Evolutionary conservation across 306 rosid genomes (phyloP), one percentile per base, ranked within the genome.

Genomic region (Inga oerstediana): DNA sequence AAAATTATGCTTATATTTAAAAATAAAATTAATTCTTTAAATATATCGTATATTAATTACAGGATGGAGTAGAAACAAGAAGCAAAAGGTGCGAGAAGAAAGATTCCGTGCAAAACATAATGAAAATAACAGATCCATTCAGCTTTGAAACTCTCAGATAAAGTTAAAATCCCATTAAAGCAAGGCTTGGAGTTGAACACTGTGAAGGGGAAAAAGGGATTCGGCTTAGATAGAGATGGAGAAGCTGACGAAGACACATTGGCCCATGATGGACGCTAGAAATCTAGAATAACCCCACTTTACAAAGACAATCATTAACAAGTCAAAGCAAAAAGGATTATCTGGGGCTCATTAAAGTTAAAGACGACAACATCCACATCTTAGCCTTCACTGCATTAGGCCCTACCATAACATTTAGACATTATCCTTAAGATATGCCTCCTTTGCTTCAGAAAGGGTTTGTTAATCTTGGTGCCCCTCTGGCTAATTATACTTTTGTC

Each of bases 201-300:
- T 6, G 2, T 5, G 1, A 13, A 78, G 51, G 48, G 81, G 24
- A 51, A 76, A 84, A 64, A 80, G 77, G 78, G 24, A 13, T 65
- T 79, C 54, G 75, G 65, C 76, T 44, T 34, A 64, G 27, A 65
- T 49, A 65, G 44, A 64, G 76, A 44, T 51, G 22, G 56, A 75
- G 80, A 79, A 80, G 73, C 59, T 62, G 70, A 81, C 45, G 48
- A 72, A 48, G 41, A 83, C 85, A 82, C n/a, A 24, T 17, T 68
- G 86, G 67, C 73, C 83, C 85, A 80, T n/a, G 68, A 41, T 82
- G 72, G 66, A 82, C 72, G 65, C 61, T 64, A 76, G 79, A 80
- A 80, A 80, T 80, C 74, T 27, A 72, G 39, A 86, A 83, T 83
- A 83, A 35, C 81, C 80, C 81, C 75, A 73, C 89, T 84, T 87